Conservation (phyloP, 2,329 filamentous ascomycete genomes). For the Nemania sp. region DNA sequence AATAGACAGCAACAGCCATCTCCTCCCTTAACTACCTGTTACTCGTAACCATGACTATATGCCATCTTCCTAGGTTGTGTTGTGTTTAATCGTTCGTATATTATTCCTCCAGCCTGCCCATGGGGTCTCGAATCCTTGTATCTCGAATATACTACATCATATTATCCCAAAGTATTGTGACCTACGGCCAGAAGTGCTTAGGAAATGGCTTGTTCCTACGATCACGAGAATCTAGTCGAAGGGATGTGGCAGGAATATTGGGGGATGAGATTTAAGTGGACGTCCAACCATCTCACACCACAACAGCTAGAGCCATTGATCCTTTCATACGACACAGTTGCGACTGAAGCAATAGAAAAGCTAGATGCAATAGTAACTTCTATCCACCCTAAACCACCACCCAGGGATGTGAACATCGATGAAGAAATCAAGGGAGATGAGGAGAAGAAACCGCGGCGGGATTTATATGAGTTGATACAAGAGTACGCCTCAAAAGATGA, state of each 20-base stretch:
- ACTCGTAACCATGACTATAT: background rate
- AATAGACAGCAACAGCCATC: too few relatives aligned
- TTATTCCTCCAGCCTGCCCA: background rate
- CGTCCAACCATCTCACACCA: slow-evolving; percentile 69
- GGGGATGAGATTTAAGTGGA: slow-evolving; percentile 78
- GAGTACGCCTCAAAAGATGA: slow-evolving; percentile 69
- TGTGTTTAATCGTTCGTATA: background rate
- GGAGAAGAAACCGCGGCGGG: slow-evolving; percentile 57
- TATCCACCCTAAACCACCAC: slow-evolving; percentile 19
- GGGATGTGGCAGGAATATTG: slow-evolving; percentile 56
- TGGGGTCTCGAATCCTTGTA: background rate
- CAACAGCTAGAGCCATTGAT: slow-evolving; percentile 71
- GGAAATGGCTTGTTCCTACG: slow-evolving; percentile 31
- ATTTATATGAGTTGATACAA: slow-evolving; percentile 72
- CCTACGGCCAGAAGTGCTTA: background rate
- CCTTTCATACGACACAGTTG: slow-evolving; percentile 75
- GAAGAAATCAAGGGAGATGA: slow-evolving; percentile 41
- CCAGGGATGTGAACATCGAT: slow-evolving; percentile 41
- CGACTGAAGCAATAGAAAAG: slow-evolving; percentile 72
- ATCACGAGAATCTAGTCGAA: slow-evolving; percentile 15
- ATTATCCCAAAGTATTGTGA: background rate
- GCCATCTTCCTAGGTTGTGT: background rate
- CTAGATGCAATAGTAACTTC: slow-evolving; percentile 73
- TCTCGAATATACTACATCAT: background rate
- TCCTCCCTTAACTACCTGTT: background rate